Conservation (phyloP, 2,329 filamentous ascomycete species). For the Fusarium ambrosium region DNA sequence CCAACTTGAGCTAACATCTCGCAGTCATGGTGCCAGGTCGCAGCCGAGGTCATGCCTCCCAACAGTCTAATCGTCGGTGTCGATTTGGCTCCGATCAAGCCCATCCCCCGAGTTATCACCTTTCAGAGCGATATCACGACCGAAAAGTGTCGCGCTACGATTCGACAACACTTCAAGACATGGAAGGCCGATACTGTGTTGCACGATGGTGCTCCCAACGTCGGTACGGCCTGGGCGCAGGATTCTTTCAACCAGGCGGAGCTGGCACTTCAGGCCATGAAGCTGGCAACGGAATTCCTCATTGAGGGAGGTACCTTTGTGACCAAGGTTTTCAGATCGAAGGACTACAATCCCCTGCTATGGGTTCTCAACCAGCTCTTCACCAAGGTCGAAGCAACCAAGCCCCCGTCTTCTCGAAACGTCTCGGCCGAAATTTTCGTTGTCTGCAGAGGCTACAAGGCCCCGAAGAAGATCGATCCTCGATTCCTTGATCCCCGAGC, state of each 20-base stretch:
- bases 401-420: constrained; percentile 94
- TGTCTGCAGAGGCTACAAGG: constrained; percentile 94
- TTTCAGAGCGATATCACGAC: constrained; percentile 99
- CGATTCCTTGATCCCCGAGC: constrained; percentile 90
- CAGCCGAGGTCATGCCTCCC: constrained; percentile 92
- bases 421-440: constrained; percentile 99
- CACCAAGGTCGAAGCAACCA: constrained; percentile 94
- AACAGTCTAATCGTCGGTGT: constrained; percentile 94
- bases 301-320: constrained; percentile 92
- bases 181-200: constrained; percentile 97
- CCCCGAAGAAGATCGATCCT: constrained; percentile 92
- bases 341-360: constrained; percentile 94
- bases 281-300: constrained; percentile 93
- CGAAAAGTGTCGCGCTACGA: constrained; percentile 92
- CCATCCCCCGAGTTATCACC: constrained; percentile 92
- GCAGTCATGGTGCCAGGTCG: constrained; percentile 95
- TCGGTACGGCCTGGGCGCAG: constrained; percentile 97
- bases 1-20: constrained; percentile 44
- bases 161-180: constrained; percentile 90
- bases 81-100: constrained; percentile 94
- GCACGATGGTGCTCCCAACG: constrained; percentile 97
- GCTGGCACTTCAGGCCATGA: constrained; percentile 89
- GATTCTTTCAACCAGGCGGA: constrained; percentile 99
- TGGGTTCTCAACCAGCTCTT: constrained; percentile 99
- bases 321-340: constrained; percentile 96